phyloP scores from a whole-genome alignment of 2,329 filamentous ascomycete species.

The Aspergillus sp. region DNA sequence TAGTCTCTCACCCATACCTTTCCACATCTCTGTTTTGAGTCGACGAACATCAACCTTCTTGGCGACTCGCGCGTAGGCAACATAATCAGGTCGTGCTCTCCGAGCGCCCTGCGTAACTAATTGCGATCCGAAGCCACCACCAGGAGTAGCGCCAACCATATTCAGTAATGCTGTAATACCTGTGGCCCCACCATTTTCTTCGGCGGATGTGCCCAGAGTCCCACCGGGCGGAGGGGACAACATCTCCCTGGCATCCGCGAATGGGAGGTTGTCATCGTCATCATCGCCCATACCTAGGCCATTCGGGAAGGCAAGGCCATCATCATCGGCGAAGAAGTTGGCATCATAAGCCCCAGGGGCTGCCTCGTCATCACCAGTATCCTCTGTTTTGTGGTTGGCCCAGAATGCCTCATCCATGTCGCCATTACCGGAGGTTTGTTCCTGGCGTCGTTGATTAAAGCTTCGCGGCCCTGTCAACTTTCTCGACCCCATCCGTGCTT shows the following conservation, averaged over 20 bases:
- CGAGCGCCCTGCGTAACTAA: slow-evolving; percentile 61
- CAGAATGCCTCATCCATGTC: slow-evolving; percentile 97
- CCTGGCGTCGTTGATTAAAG: slow-evolving; percentile 37
- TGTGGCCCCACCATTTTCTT: slow-evolving; percentile 34
- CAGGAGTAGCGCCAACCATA: slow-evolving; percentile 40
- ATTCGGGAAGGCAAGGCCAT: slow-evolving; percentile 48
- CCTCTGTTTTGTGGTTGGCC: slow-evolving; percentile 64
- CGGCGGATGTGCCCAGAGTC: slow-evolving; percentile 29
- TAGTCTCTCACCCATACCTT: slow-evolving; percentile 54
- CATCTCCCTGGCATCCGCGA: slow-evolving; percentile 51
- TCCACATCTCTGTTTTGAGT: slow-evolving; percentile 66
- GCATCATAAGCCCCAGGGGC: slow-evolving; percentile 84
- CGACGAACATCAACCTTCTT: slow-evolving; percentile 67
- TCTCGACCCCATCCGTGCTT: slow-evolving; percentile 73
- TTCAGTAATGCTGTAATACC: slow-evolving; percentile 41
- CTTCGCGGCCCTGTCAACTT: slow-evolving; percentile 53
- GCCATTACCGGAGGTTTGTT: slow-evolving; percentile 61
- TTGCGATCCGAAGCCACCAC: slow-evolving; percentile 59
- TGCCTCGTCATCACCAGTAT: slow-evolving; percentile 55
- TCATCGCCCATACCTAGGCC: slow-evolving; percentile 44
- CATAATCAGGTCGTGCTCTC: slow-evolving; percentile 62
- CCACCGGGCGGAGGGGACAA: slow-evolving; percentile 43
- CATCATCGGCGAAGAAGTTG: slow-evolving; percentile 87
- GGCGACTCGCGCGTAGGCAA: slow-evolving; percentile 64
- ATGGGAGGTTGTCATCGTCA: slow-evolving; percentile 49